Base-by-base conservation (phyloP, 2,329 filamentous ascomycete species). In the Talaromyces marneffei region DNA sequence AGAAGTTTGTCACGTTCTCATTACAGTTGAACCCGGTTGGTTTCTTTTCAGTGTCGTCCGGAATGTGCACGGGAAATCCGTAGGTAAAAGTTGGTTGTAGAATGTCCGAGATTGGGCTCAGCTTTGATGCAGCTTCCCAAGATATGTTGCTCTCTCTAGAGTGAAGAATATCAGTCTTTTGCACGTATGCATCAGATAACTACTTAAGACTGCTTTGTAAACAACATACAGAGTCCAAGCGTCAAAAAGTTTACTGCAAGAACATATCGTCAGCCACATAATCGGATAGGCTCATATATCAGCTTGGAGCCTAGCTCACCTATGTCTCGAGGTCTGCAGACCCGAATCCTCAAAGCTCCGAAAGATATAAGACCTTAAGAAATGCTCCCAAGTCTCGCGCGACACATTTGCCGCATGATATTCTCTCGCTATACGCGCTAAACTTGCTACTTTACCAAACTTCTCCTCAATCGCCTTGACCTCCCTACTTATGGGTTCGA, bases 171-270 rank as follows among this genome's bases (percentile, higher is more conserved):
- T n/a, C n/a, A n/a, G n/a, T n/a, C n/a, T n/a, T n/a, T n/a, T n/a
- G n/a, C n/a, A n/a, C n/a, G n/a, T n/a, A n/a, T n/a, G n/a, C n/a
- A n/a, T n/a, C n/a, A n/a, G n/a, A n/a, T n/a, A n/a, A n/a, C n/a
- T n/a, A n/a, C n/a, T n/a, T n/a, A n/a, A n/a, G n/a, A n/a, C n/a
- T n/a, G n/a, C n/a, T n/a, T n/a, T n/a, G n/a, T n/a, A n/a, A n/a
- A n/a, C 18, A n/a, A 53, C 57, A 53, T 59, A 59, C 57, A 53
- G 25, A 23, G 33, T 25, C 46, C 46, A 59, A 42, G 57, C n/a
- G 14, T 59, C 57, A 20, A 59, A 44, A 18, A 59, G 35, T 37
- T 53, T 59, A 31, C 57, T 59, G n/a, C 16, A 23, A 42, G 3
- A 27, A 53, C 9, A 10, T 35, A 33, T 53, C 8, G 7, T 59